A percentile compares a stretch with the other conserved stretches of the same genome.
These are phyloP conservation scores for Epichloe sp. DNA, from an alignment of 2,329 filamentous ascomycete species.

Conservation along the genomic window DNA sequence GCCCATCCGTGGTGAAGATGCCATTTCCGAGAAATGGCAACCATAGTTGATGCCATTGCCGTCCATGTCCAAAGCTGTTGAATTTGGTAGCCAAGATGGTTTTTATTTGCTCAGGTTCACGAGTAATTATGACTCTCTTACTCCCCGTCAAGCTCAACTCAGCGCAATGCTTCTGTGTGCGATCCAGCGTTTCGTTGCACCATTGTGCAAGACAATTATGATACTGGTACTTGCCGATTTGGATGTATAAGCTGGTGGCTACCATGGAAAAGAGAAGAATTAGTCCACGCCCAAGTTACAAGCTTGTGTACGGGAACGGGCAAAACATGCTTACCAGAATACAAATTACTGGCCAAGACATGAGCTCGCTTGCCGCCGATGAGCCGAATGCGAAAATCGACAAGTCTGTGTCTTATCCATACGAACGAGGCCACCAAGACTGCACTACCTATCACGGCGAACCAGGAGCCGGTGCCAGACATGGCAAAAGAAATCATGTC, in stretches of 20 bases:
- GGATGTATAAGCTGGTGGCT: slow-evolving; percentile 10
- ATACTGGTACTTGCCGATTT: slow-evolving; percentile 10
- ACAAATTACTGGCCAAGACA: slow-evolving; percentile 19
- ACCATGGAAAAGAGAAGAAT: neutral
- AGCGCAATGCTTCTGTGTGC: slow-evolving; percentile 6
- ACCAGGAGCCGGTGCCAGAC: neutral
- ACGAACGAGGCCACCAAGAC: slow-evolving; percentile 10
- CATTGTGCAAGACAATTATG: slow-evolving; percentile 8
- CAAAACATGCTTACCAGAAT: slow-evolving; percentile 15
- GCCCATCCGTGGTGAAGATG: slow-evolving; percentile 41
- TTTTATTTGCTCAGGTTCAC: slow-evolving; percentile 44
- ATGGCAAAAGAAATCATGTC: neutral
- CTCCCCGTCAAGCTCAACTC: slow-evolving; percentile 11
- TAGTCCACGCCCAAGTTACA: too few species aligned
- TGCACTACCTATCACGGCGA: neutral
- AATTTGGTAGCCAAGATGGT: slow-evolving; percentile 42
- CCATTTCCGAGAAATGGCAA: slow-evolving; percentile 38
- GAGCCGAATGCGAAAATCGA: slow-evolving; percentile 16
- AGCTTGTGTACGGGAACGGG: too few species aligned
- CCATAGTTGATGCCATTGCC: slow-evolving; percentile 27
- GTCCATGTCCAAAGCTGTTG: slow-evolving; percentile 36
- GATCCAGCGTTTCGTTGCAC: slow-evolving; percentile 8
- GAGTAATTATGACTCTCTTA: slow-evolving; percentile 28
- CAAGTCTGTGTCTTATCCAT: slow-evolving; percentile 11
- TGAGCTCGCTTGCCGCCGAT: slow-evolving; percentile 21